Evolutionary conservation across 164 flowering plant species (phyloP), one percentile per base, ranked within the genome.

Genomic region (Dillenia suffruticosa): DNA sequence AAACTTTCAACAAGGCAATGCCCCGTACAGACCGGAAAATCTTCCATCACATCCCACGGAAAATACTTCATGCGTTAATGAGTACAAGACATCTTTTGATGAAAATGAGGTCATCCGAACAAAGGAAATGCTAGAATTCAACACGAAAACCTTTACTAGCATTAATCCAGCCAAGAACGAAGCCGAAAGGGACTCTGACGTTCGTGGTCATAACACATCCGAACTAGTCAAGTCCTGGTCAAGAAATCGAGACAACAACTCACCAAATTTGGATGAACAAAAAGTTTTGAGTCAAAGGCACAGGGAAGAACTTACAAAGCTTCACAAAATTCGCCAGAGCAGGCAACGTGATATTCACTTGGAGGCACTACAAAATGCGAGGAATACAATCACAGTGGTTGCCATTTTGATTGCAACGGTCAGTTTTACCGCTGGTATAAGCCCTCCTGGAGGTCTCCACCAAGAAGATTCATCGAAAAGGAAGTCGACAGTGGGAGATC

Each of bases 371-470:
- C 66, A 55, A 17, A 74, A 74, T 57, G 69, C 69, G 0, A 57
- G 74, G 22, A 69, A 74, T 58, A 74, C 78, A 2, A 57, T 74
- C 16, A 64, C 32, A 3, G 4, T 71, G 6, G 70, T 75, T 5
- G 75, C 78, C 0, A 16, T 68, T 57, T 32, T 68, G 54, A 68
- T 71, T 10, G 70, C 72, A 15, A 74, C 72, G 0, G 60, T 74
- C 1, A 64, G 75, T 8, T 74, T 66, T 43, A 10, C 63, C 0
- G 72, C 71, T 0, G 78, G 75, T 26, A 46, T 66, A 1, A 64
- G 12, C 54, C 78, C 75, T 46, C 79, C 79, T 1, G 76, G 73
- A 2, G 73, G 79, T 17, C 59, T 72, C 9, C 10, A 57, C 50
- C 70, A 71, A 26, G 79, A 72, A 1, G 75, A 70, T 40, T 44